Conservation (phyloP, 768 basidiomycete genomes). For the Hydnomerulius pinastri region DNA sequence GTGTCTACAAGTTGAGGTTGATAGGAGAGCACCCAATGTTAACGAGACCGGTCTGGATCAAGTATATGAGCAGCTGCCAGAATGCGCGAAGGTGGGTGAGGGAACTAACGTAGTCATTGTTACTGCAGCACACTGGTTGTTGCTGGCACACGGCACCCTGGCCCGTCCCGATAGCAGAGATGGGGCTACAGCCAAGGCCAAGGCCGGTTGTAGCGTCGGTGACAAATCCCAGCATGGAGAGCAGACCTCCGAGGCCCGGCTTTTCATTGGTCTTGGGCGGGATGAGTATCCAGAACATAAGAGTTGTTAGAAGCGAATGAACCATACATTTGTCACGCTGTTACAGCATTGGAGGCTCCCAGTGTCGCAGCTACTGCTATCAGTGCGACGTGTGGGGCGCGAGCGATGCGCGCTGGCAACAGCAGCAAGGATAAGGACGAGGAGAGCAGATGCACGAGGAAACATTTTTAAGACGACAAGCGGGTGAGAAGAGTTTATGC, state of each 20-base stretch:
- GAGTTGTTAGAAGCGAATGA: background rate
- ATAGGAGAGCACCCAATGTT: slow-evolving; percentile 28
- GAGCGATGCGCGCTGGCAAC: slow-evolving; percentile 26
- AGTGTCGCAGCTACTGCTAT: slow-evolving; percentile 13
- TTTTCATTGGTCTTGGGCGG: slow-evolving; percentile 11
- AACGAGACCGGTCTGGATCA: slow-evolving; percentile 15
- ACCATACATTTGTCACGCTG: slow-evolving; percentile 19
- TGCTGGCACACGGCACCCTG: slow-evolving; percentile 19
- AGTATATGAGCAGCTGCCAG: background rate
- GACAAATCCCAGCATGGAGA: slow-evolving; percentile 7
- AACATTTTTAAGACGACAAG: slow-evolving; percentile 19
- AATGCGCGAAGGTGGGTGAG: background rate
- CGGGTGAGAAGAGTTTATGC: background rate
- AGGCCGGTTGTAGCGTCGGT: slow-evolving; percentile 21
- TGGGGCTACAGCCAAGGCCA: slow-evolving; percentile 26
- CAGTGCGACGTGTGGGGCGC: slow-evolving; percentile 13
- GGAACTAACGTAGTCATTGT: slow-evolving; percentile 19
- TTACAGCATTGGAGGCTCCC: slow-evolving; percentile 24
- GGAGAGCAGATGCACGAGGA: slow-evolving; percentile 17
- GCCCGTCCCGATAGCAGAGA: slow-evolving; percentile 21
- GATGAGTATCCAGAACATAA: background rate
- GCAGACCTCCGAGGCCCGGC: background rate
- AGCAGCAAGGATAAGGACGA: slow-evolving; percentile 18
- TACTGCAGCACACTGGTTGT: slow-evolving; percentile 28
- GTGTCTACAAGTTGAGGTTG: slow-evolving; percentile 20